These are phyloP conservation scores for Immersiella caudata DNA, from an alignment of 495 filamentous ascomycete species.

Conservation along the genomic window DNA sequence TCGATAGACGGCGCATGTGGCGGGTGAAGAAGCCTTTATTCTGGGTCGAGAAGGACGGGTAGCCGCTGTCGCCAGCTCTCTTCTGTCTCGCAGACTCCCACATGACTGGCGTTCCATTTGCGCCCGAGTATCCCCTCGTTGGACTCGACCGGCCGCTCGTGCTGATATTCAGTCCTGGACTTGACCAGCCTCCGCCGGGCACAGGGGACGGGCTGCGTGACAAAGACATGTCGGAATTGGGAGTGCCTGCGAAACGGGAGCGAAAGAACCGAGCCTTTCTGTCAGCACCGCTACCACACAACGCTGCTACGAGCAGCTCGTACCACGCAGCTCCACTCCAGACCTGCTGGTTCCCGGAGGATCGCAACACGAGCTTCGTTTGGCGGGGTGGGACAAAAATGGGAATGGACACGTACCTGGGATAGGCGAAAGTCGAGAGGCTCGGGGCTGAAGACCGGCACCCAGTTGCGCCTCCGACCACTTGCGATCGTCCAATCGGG, in stretches of 20 bases:
- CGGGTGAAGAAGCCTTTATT: slow-evolving; percentile 77
- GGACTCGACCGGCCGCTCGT: slow-evolving; percentile 72
- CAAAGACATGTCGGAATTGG: slow-evolving; percentile 68
- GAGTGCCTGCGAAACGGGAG: slow-evolving; percentile 41
- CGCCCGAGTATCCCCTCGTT: slow-evolving; percentile 48
- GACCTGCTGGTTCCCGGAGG: slow-evolving; percentile 23
- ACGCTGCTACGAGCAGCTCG: slow-evolving; percentile 3
- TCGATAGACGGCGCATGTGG: slow-evolving; percentile 74
- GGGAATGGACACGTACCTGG: slow-evolving; percentile 40
- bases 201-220: slow-evolving; percentile 83
- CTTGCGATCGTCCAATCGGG: slow-evolving; percentile 38
- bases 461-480: slow-evolving; percentile 37
- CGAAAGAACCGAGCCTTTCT: slow-evolving; percentile 11
- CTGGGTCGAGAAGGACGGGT: slow-evolving; percentile 82
- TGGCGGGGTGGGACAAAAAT: not conserved
- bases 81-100: slow-evolving; percentile 86
- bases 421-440: slow-evolving; percentile 44
- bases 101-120: slow-evolving; percentile 62
- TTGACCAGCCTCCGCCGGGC: slow-evolving; percentile 83
- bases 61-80: slow-evolving; percentile 63
- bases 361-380: slow-evolving; percentile 20
- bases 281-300: slow-evolving; percentile 18
- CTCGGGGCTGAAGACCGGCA: slow-evolving; percentile 46
- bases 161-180: slow-evolving; percentile 71
- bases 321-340: not conserved